Percentiles rank a stretch among this genome's conserved stretches.
Evolutionary conservation across 1,139 yeast genomes (phyloP).

Genomic region (Blastobotrys elegans): DNA sequence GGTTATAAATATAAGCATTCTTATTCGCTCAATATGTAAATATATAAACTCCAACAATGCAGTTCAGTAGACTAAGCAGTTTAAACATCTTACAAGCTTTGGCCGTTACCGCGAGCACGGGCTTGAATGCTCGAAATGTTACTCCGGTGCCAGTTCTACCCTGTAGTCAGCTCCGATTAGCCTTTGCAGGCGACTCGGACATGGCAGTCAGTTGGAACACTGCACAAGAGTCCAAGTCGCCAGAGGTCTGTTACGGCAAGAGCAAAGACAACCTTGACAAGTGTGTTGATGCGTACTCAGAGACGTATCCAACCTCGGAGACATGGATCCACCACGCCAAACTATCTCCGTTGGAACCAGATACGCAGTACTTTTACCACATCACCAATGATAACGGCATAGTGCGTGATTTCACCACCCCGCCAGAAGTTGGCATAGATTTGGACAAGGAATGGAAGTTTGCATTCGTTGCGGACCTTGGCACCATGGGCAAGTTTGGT

Average conservation of each 20-base stretch:
- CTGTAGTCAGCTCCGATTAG: conserved; percentile 17
- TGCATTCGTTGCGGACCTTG: conserved; percentile 29
- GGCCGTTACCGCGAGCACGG: no score
- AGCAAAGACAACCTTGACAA: conserved; percentile 19
- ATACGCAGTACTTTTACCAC: conserved; percentile 30
- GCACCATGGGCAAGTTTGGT: conserved; percentile 28
- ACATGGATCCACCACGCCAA: conserved; percentile 31
- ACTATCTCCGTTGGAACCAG: conserved; percentile 25
- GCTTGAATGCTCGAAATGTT: background rate
- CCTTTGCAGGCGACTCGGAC: conserved; percentile 17
- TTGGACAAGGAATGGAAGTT: conserved; percentile 20
- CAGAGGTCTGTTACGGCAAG: conserved; percentile 29
- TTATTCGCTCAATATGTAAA: no score
- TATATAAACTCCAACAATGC: no score
- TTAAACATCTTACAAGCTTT: no score
- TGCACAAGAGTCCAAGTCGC: conserved; percentile 17
- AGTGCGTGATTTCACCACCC: conserved; percentile 21
- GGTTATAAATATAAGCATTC: no score
- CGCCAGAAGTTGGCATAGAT: conserved; percentile 17
- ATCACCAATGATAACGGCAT: conserved; percentile 18
- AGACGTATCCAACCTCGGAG: conserved; percentile 26
- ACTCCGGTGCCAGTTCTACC: background rate
- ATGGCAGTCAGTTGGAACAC: conserved; percentile 25
- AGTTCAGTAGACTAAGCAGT: no score
- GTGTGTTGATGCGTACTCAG: conserved; percentile 23